A percentile compares a stretch with the other conserved stretches of the same genome.
phyloP scores from a whole-genome alignment of 306 rosid species.

The Astragalus membranaceus region DNA sequence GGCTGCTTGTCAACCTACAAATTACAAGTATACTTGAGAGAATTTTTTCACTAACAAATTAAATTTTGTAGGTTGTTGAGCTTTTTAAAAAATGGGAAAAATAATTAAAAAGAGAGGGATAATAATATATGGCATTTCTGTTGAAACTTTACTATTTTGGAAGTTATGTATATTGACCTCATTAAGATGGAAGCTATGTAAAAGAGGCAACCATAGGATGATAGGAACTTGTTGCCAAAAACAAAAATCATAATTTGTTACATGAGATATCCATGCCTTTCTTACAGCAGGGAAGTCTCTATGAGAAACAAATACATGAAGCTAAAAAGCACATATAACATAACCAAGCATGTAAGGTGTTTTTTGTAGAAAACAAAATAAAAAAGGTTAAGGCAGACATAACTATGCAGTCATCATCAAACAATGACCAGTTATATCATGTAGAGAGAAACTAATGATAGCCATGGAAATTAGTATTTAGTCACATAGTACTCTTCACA shows the following conservation, averaged over 20 bases:
- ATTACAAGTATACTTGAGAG: constrained; percentile 4
- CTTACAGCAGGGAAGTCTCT: not conserved
- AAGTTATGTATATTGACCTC: not conserved
- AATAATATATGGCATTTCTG: not conserved
- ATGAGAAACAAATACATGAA: constrained; percentile 6
- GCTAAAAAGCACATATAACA: not conserved
- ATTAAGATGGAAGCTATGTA: constrained; percentile 3
- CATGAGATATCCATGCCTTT: not conserved
- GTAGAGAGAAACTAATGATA: not conserved
- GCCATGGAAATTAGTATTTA: not conserved
- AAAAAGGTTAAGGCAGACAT: not conserved
- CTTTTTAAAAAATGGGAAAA: not conserved
- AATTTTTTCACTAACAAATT: not conserved
- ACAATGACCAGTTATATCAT: not conserved
- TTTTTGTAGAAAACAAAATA: not conserved
- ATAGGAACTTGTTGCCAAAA: constrained; percentile 7
- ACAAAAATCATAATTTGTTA: not conserved
- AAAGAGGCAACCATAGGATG: not conserved
- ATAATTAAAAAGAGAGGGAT: not conserved
- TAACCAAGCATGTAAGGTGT: not conserved
- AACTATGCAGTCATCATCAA: constrained; percentile 18
- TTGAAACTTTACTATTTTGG: not conserved
- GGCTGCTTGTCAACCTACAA: constrained; percentile 80
- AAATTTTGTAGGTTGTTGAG: not conserved
- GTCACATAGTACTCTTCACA: not conserved